phyloP scores from a whole-genome alignment of 2,329 filamentous ascomycete species.

The Albifimbria verrucaria region DNA sequence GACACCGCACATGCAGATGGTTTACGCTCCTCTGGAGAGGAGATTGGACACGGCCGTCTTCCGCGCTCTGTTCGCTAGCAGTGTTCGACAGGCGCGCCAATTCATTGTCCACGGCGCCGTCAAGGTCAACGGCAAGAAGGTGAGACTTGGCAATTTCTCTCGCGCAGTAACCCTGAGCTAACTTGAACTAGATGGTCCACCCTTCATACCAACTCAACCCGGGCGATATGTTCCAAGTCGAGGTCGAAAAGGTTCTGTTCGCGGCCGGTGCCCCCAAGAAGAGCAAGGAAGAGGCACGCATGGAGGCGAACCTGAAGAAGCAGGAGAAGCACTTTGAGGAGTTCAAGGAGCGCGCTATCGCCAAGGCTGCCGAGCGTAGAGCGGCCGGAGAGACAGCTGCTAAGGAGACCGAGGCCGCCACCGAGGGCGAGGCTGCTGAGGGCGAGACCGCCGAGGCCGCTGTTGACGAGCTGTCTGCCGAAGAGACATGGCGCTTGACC shows the following conservation, averaged over 20 bases:
- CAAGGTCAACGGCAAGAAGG: slow-evolving; percentile 95
- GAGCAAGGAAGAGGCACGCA: slow-evolving; percentile 15
- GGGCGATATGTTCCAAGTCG: slow-evolving; percentile 96
- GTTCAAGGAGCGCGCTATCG: slow-evolving; percentile 14
- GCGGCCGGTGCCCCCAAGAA: slow-evolving; percentile 76
- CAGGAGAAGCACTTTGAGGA: slow-evolving; percentile 23
- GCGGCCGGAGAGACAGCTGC: slow-evolving; percentile 11
- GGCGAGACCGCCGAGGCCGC: slow-evolving; percentile 13
- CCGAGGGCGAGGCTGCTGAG: slow-evolving; percentile 16
- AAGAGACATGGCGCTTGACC: slow-evolving; percentile 21
- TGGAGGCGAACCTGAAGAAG: slow-evolving; percentile 22
- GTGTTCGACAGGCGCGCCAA: slow-evolving; percentile 85
- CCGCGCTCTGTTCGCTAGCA: slow-evolving; percentile 90
- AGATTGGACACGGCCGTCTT: slow-evolving; percentile 93
- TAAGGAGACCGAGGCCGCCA: slow-evolving; percentile 10
- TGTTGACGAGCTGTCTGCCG: slow-evolving; percentile 18
- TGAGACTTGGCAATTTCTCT: too few relatives aligned
- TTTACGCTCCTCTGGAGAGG: slow-evolving; percentile 85
- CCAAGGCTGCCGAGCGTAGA: neutral
- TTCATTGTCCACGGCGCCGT: slow-evolving; percentile 92
- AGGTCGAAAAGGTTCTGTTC: slow-evolving; percentile 81
- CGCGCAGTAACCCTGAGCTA: too few relatives aligned
- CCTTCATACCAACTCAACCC: slow-evolving; percentile 94
- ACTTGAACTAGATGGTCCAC: slow-evolving; percentile 69
- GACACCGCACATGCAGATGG: slow-evolving; percentile 96